A percentile compares a stretch with the other conserved stretches of the same genome.
These are phyloP conservation scores for Phytophthora hybrid DNA, from an alignment of 352 stramenopile species.

Conservation along the genomic window DNA sequence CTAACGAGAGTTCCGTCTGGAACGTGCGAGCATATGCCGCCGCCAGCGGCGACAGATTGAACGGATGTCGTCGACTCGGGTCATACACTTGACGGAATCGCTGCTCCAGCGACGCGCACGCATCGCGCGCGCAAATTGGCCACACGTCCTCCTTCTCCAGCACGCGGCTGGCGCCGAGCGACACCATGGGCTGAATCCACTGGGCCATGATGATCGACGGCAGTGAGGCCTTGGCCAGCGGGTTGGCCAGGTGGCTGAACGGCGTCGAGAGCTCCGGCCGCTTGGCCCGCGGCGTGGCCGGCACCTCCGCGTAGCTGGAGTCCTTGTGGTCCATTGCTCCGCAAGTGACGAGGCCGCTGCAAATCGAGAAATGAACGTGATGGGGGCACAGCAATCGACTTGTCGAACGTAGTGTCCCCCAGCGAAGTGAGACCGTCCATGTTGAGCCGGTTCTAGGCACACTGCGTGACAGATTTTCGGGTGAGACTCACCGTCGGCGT, in stretches of 20 bases:
- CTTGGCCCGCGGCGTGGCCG: constrained; percentile 15
- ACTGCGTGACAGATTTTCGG: background rate
- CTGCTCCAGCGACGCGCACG: constrained; percentile 27
- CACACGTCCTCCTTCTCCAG: constrained; percentile 44
- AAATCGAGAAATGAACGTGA: constrained; percentile 23
- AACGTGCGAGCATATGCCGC: constrained; percentile 30
- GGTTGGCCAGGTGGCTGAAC: constrained; percentile 39
- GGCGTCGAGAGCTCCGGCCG: background rate
- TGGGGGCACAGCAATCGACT: background rate
- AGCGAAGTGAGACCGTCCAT: background rate
- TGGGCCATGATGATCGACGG: constrained; percentile 33
- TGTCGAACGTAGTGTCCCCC: background rate
- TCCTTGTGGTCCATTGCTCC: constrained; percentile 12
- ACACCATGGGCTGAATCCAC: constrained; percentile 46
- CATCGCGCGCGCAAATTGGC: constrained; percentile 33
- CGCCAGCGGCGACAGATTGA: constrained; percentile 30
- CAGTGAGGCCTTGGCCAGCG: constrained; percentile 43
- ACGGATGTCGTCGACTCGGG: constrained; percentile 11
- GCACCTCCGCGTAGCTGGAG: constrained; percentile 19
- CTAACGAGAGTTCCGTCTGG: constrained; percentile 14
- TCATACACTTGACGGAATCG: constrained; percentile 34
- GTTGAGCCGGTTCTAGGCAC: too few species aligned
- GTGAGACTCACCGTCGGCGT: too few species aligned
- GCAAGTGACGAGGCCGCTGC: background rate
- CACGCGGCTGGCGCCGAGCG: constrained; percentile 31